A percentile compares a stretch with the other conserved stretches of the same genome.
These are phyloP conservation scores for Boletus semigastroideus DNA, from an alignment of 1,284 basidiomycete species.

Conservation along the genomic window DNA sequence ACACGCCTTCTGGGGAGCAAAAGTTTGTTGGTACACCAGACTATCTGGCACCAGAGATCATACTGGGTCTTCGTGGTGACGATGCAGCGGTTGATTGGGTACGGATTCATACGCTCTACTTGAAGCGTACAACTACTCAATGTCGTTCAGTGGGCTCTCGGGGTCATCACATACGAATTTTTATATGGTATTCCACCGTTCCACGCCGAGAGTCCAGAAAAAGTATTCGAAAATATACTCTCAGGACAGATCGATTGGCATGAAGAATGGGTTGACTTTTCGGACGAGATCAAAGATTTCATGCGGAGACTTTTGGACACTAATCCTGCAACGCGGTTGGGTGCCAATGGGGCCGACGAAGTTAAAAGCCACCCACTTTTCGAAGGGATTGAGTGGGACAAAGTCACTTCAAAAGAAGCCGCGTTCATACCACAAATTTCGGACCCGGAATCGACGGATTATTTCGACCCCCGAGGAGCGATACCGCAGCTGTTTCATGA, in stretches of 20 bases:
- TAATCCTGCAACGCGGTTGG: constrained; percentile 81
- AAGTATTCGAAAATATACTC: constrained; percentile 98
- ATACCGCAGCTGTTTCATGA: constrained; percentile 87
- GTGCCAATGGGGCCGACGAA: constrained; percentile 87
- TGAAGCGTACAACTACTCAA: constrained; percentile 14
- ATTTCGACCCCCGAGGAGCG: constrained; percentile 96
- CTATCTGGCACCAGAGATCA: constrained; percentile 95
- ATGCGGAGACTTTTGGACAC: constrained; percentile 87
- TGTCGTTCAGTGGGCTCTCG: constrained; percentile 83
- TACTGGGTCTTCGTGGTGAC: constrained; percentile 93
- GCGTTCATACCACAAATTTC: constrained; percentile 95
- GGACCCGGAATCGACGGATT: constrained; percentile 98
- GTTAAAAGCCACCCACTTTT: constrained; percentile 95
- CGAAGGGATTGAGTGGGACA: constrained; percentile 89
- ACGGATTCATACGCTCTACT: constrained; percentile 29
- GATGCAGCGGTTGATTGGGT: constrained; percentile 98
- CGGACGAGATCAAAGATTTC: constrained; percentile 86
- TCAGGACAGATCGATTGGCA: constrained; percentile 97
- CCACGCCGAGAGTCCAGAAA: constrained; percentile 95
- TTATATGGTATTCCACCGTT: constrained; percentile 97
- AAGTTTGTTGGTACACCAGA: constrained; percentile 97
- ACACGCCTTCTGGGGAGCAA: constrained; percentile 73
- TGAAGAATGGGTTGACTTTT: constrained; percentile 88
- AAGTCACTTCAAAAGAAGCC: constrained; percentile 84
- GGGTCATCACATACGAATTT: constrained; percentile 98